Conservation (phyloP, 345 rosid species). For the Acer campestre region DNA sequence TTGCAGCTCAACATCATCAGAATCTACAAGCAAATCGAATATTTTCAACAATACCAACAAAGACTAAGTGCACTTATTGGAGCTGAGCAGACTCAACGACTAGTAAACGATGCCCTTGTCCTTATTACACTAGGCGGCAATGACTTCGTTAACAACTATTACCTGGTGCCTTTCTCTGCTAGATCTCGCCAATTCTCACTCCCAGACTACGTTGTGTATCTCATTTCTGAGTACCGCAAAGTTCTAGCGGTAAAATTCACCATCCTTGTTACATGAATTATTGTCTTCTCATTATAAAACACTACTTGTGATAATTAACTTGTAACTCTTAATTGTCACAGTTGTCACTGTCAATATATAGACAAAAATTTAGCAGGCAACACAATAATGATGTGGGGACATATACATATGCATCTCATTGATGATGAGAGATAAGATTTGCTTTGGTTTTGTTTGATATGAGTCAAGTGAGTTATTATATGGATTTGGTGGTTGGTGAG, state of each 20-base stretch:
- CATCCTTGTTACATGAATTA: neutral
- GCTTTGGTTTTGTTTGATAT: neutral
- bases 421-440: neutral
- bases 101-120: constrained; percentile 69
- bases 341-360: neutral
- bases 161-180: constrained; percentile 77
- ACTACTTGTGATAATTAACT: neutral
- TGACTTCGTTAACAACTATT: constrained; percentile 93
- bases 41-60: constrained; percentile 72
- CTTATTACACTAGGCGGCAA: constrained; percentile 89
- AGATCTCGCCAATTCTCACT: constrained; percentile 77
- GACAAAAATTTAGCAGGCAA: neutral
- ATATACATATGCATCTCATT: neutral
- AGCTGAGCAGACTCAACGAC: constrained; percentile 44
- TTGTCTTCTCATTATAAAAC: neutral
- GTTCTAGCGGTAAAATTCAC: constrained; percentile 47
- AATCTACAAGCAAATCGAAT: constrained; percentile 56
- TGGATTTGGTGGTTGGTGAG: constrained; percentile 31
- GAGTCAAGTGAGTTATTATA: neutral
- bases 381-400: constrained; percentile 9
- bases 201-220: constrained; percentile 61
- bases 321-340: too few species aligned
- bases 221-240: constrained; percentile 82
- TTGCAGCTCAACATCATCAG: constrained; percentile 77
- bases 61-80: constrained; percentile 63